phyloP scores from a whole-genome alignment of 192 early-diverging fungal genomes.

The Phlyctochytrium arcticum region DNA sequence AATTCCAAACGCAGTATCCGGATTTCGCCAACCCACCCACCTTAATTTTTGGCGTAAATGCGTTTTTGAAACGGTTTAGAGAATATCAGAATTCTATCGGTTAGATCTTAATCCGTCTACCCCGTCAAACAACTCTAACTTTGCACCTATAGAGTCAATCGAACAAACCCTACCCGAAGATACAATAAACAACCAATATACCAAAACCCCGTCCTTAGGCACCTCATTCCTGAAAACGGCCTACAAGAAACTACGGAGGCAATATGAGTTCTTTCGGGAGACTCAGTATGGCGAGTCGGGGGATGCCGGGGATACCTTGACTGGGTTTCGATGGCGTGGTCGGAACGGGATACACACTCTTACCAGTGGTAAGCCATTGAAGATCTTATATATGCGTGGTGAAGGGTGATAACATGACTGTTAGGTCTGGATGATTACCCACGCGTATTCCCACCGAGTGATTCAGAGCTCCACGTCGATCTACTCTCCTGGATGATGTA shows the following conservation, averaged over 20 bases:
- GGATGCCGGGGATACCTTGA: no score
- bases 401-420: neutral
- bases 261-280: conserved; percentile 75
- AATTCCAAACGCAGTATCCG: conserved; percentile 91
- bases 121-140: no score
- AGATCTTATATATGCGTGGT: neutral
- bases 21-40: conserved; percentile 93
- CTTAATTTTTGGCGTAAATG: conserved; percentile 64
- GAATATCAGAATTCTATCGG: no score
- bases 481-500: conserved; percentile 75
- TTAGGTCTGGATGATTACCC: conserved; percentile 91
- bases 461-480: conserved; percentile 76
- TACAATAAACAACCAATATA: no score
- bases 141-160: no score
- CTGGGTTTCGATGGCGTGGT: conserved; percentile 91
- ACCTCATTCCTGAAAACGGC: conserved; percentile 34
- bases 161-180: no score
- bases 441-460: conserved; percentile 64
- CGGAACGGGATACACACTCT: conserved; percentile 77
- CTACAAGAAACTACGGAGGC: conserved; percentile 60
- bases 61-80: conserved; percentile 58
- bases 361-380: conserved; percentile 60
- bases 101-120: no score
- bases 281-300: conserved; percentile 70
- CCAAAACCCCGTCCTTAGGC: no score